Evolutionary conservation across 306 rosid genomes (phyloP).

Genomic region (Canavalia ensiformis): DNA sequence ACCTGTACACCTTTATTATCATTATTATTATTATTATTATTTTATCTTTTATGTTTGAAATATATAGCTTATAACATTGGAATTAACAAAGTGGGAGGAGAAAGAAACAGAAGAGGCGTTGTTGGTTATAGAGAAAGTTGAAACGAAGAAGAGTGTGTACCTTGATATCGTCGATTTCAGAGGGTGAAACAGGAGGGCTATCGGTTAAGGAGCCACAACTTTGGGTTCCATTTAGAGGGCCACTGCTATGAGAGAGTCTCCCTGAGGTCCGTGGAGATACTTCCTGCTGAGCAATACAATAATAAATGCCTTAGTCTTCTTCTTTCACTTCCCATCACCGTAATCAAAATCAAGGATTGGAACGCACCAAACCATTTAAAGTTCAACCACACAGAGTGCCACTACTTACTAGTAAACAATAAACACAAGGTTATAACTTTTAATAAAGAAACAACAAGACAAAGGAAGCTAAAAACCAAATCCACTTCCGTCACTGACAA

Average conservation of each 20-base stretch:
- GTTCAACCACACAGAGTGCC: not conserved
- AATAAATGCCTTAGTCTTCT: not conserved
- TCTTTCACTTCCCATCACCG: too few relatives aligned
- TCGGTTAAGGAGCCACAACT: constrained; percentile 83
- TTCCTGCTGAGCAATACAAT: constrained; percentile 62
- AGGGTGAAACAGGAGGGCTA: constrained; percentile 93
- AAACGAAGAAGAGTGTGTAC: constrained; percentile 39
- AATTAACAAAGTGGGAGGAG: not conserved
- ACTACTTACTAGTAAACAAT: not conserved
- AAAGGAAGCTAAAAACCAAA: constrained; percentile 49
- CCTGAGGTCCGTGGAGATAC: constrained; percentile 95
- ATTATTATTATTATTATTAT: too few relatives aligned
- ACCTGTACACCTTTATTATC: too few relatives aligned
- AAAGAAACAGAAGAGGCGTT: not conserved
- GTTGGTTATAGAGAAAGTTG: constrained; percentile 55
- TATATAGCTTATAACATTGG: too few relatives aligned
- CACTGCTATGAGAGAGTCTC: constrained; percentile 91
- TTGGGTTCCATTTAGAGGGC: constrained; percentile 83
- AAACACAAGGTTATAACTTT: not conserved
- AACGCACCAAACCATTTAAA: not conserved
- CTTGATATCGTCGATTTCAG: constrained; percentile 89
- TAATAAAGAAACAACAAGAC: constrained; percentile 30
- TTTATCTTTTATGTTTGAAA: too few relatives aligned
- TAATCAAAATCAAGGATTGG: not conserved
- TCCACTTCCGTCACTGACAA: constrained; percentile 6